Conservation (phyloP, 176 grass and related monocot genomes). For the Phoenix roebelenii region DNA sequence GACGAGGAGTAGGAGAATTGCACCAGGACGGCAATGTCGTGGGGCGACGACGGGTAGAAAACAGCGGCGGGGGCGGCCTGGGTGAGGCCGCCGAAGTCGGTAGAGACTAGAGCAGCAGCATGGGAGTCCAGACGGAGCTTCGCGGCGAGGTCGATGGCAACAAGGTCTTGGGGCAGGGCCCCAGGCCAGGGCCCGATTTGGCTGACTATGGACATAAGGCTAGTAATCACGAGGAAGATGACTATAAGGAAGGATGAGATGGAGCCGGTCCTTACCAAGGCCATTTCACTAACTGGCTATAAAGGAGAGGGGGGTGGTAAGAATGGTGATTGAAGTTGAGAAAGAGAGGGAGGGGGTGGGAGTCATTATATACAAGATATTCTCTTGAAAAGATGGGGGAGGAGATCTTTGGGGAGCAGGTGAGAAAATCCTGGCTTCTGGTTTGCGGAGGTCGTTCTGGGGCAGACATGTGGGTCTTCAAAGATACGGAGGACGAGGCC, state of each 20-base stretch:
- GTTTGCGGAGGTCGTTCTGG: neutral
- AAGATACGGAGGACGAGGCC: slow-evolving; percentile 7
- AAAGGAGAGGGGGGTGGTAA: neutral
- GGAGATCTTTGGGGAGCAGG: neutral
- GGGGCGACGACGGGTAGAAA: slow-evolving; percentile 35
- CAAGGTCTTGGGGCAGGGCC: slow-evolving; percentile 24
- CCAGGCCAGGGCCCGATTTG: neutral
- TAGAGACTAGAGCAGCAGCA: slow-evolving; percentile 7
- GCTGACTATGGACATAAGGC: neutral
- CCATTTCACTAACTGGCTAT: neutral
- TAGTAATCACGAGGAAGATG: neutral
- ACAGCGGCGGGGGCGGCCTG: slow-evolving; percentile 23
- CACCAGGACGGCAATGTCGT: slow-evolving; percentile 49
- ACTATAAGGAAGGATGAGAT: neutral
- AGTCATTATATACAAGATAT: neutral
- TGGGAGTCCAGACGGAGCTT: slow-evolving; percentile 32
- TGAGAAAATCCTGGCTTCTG: neutral
- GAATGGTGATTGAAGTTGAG: neutral
- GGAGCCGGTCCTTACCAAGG: neutral
- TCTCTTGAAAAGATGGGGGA: too few relatives aligned
- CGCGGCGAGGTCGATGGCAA: slow-evolving; percentile 6
- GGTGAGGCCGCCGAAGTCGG: slow-evolving; percentile 42
- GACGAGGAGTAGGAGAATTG: slow-evolving; percentile 20
- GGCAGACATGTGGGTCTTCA: neutral
- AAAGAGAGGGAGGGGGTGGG: neutral